Evolutionary conservation across 768 basidiomycete species (phyloP).

Genomic region (Leucogyrophana mollusca): DNA sequence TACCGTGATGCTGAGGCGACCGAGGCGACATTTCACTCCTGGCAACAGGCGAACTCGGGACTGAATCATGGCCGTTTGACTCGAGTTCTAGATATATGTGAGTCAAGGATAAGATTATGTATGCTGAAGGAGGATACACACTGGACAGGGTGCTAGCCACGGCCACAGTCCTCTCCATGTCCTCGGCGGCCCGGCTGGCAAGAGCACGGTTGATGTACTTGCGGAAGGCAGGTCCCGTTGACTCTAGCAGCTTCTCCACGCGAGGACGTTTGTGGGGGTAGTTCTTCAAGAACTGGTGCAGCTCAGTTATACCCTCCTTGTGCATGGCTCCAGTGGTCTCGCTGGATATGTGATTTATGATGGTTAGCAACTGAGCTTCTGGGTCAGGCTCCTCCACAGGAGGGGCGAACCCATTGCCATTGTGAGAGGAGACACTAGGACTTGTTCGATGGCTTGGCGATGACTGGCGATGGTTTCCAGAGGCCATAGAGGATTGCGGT

Average conservation of each 20-base stretch:
- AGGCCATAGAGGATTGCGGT: conserved; percentile 58
- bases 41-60: conserved; percentile 29
- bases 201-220: conserved; percentile 89
- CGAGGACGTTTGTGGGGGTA: conserved; percentile 81
- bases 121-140: conserved; percentile 35
- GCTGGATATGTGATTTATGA: conserved; percentile 85
- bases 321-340: conserved; percentile 87
- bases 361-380: conserved; percentile 76
- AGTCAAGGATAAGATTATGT: conserved; percentile 3
- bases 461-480: conserved; percentile 51
- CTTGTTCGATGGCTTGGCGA: conserved; percentile 68
- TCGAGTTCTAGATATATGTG: conserved; percentile 52
- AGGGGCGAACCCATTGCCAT: conserved; percentile 51
- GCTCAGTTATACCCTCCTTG: conserved; percentile 91
- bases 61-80: conserved; percentile 46
- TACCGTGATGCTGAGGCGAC: conserved; percentile 29
- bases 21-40: conserved; percentile 32
- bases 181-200: conserved; percentile 85
- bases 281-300: conserved; percentile 91
- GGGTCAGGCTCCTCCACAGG: conserved; percentile 80
- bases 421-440: conserved; percentile 62
- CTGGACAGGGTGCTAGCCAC: conserved; percentile 85
- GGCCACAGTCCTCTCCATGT: conserved; percentile 74
- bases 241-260: conserved; percentile 86
- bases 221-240: conserved; percentile 85